Evolutionary conservation across 2,329 filamentous ascomycete species (phyloP).

Genomic region (Penicillium sp.): DNA sequence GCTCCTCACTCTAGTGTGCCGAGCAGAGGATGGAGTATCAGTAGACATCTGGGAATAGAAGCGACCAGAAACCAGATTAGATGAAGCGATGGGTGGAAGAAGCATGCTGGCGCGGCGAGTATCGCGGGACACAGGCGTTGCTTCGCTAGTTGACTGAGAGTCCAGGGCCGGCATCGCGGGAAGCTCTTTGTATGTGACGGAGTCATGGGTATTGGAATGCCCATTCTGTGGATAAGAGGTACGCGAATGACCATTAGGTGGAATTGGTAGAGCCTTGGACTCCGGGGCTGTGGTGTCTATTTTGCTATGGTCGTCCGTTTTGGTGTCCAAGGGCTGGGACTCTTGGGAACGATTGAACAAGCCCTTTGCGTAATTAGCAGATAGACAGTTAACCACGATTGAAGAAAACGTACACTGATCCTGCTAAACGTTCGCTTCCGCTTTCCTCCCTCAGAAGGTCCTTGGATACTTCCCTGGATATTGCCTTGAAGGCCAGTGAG

Average conservation of each 20-base stretch:
- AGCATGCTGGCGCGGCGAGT: constrained; percentile 8
- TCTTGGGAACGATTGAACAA: constrained; percentile 17
- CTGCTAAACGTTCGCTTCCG: constrained; percentile 17
- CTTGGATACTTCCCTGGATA: constrained; percentile 14
- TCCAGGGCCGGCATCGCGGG: neutral
- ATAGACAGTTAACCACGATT: neutral
- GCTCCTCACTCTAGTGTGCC: constrained; percentile 6
- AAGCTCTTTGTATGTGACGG: neutral
- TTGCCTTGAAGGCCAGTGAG: constrained; percentile 17
- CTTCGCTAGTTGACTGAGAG: constrained; percentile 1
- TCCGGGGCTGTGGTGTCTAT: neutral
- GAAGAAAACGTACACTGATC: constrained; percentile 16
- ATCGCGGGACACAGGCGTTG: neutral
- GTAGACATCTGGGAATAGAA: constrained; percentile 18
- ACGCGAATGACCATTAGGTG: neutral
- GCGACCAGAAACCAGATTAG: constrained; percentile 5
- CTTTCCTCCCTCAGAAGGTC: constrained; percentile 9
- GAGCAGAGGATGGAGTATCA: neutral
- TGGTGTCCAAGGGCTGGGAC: constrained; percentile 1
- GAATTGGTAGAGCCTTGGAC: constrained; percentile 5
- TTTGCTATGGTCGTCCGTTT: neutral
- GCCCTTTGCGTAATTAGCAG: constrained; percentile 11
- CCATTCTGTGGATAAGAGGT: neutral
- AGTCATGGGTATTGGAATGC: neutral
- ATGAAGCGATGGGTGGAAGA: constrained; percentile 2